Evolutionary conservation across 2,329 filamentous ascomycete genomes (phyloP), one percentile per base, ranked within the genome.

Genomic region (Chalaropsis ovoidea): DNA sequence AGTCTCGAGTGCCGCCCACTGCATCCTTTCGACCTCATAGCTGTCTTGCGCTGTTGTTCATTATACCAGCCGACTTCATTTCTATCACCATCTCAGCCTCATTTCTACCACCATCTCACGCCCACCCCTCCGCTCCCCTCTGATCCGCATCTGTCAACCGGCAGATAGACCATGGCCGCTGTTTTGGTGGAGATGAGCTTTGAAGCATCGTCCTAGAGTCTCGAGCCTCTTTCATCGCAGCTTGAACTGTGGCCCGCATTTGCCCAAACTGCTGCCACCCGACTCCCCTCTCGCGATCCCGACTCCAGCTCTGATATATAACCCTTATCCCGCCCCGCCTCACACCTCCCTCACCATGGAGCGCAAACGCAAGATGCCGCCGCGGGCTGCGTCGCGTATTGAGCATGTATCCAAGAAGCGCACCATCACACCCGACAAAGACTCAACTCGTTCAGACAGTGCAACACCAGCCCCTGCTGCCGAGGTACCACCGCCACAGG

Each of bases 341-440:
- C 31, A 54, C 47, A 41, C n/a, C 27, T 60, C 31, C 22, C 19
- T 27, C 27, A 52, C 27, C 11, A 86, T 86, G 83, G 84, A 87
- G 76, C 81, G 77, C 73, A 86, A 86, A 77, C 80, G 84, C 72
- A 87, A 86, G 76, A 75, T 86, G 68, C 84, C 84, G 24, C 79
- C 84, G 52, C 80, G 85, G 72, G 82, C 82, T 64, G 81, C 83
- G 56, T 82, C 84, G 69, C 80, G 84, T 69, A 78, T 79, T 67
- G 85, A 87, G 69, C 79, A 82, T 67, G 79, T 78, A 64, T 77
- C 80, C 64, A 87, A 86, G 76, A 84, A 82, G 72, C 79, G 83
- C 69, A 83, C 78, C 63, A 74, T 79, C 31, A 84, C 81, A 19
- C 79, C 83, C 65, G 80, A 81, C 67, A 80, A 82, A 22, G 68